phyloP scores from a whole-genome alignment of 202 grass and related monocot genomes.

The Schoenoplectus tabernaemontani region DNA sequence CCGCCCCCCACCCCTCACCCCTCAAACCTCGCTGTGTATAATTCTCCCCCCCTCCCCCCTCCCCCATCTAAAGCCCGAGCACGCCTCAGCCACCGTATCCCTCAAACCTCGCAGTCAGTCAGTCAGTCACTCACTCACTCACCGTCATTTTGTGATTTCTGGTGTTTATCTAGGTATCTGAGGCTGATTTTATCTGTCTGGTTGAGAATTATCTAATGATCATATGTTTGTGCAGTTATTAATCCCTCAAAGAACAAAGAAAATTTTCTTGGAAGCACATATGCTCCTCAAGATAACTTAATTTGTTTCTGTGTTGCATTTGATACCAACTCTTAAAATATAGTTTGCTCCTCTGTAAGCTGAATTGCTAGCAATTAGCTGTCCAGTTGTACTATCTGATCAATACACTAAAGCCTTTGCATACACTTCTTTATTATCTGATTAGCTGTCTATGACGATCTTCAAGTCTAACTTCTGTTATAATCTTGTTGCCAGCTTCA shows the following conservation, averaged over 20 bases:
- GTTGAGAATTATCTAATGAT: neutral
- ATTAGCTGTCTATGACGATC: neutral
- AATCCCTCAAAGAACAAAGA: neutral
- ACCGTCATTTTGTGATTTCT: neutral
- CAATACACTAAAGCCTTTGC: neutral
- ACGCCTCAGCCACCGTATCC: too few species aligned
- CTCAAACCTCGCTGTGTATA: too few species aligned
- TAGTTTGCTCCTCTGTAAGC: neutral
- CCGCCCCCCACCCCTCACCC: too few species aligned
- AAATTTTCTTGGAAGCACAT: neutral
- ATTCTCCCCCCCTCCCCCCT: too few species aligned
- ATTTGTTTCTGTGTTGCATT: neutral
- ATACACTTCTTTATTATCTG: neutral
- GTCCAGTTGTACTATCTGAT: neutral
- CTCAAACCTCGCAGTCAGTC: too few species aligned
- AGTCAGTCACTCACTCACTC: neutral
- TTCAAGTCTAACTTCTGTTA: neutral
- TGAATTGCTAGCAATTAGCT: neutral
- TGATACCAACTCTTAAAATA: neutral
- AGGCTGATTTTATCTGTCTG: neutral
- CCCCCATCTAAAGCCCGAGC: too few species aligned
- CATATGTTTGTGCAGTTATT: neutral
- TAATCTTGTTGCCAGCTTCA: neutral
- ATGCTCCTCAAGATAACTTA: neutral
- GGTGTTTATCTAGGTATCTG: neutral